phyloP scores from a whole-genome alignment of 805 yeast species.

The Saturnispora sekii region DNA sequence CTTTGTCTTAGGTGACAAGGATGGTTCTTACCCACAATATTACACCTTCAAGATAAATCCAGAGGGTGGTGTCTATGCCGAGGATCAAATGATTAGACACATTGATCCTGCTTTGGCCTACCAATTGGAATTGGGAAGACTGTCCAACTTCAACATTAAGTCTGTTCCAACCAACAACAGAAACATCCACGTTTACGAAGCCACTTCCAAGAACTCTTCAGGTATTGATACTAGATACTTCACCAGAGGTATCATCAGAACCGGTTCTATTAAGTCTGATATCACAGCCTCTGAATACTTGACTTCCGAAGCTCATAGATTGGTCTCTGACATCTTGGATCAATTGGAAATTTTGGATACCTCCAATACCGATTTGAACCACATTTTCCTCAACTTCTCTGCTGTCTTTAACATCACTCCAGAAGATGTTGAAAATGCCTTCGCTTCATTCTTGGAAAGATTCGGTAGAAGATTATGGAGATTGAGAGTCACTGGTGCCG shows the following conservation, averaged over 20 bases:
- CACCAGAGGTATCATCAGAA: conserved; percentile 94
- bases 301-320: conserved; percentile 91
- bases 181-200: conserved; percentile 95
- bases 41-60: conserved; percentile 64
- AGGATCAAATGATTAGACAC: conserved; percentile 92
- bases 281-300: conserved; percentile 87
- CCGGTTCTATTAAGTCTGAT: conserved; percentile 90
- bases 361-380: conserved; percentile 90
- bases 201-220: conserved; percentile 86
- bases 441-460: conserved; percentile 95
- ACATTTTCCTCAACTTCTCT: conserved; percentile 92
- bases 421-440: conserved; percentile 93
- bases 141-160: conserved; percentile 89
- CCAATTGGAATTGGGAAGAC: conserved; percentile 90
- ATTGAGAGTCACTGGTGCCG: conserved; percentile 94
- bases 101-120: conserved; percentile 97
- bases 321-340: conserved; percentile 93
- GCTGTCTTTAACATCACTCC: conserved; percentile 93
- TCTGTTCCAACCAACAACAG: conserved; percentile 95
- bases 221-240: conserved; percentile 87
- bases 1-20: conserved; percentile 72
- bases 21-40: conserved; percentile 89
- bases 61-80: conserved; percentile 64
- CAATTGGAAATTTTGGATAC: conserved; percentile 92
- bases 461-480: conserved; percentile 97